Evolutionary conservation across 2,329 filamentous ascomycete species (phyloP).

Genomic region (Xylaria sp.): DNA sequence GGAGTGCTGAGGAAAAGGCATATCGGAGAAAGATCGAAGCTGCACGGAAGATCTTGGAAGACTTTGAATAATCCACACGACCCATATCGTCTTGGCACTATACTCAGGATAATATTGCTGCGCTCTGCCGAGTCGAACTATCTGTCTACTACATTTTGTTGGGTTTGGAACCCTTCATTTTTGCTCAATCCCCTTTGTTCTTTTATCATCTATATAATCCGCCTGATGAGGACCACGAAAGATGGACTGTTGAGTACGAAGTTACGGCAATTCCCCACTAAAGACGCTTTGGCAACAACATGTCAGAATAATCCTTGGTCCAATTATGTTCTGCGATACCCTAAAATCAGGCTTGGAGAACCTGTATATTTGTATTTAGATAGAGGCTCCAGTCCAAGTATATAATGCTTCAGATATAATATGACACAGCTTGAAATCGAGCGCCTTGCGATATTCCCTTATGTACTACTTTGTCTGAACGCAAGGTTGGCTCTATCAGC

Average conservation of each 20-base stretch:
- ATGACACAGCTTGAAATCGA: neutral
- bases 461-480: neutral
- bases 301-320: conserved; percentile 23
- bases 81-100: conserved; percentile 6
- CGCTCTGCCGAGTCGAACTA: neutral
- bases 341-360: conserved; percentile 27
- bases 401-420: conserved; percentile 14
- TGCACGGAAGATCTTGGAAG: conserved; percentile 78
- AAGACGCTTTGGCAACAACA: conserved; percentile 23
- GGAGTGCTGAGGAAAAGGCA: conserved; percentile 69
- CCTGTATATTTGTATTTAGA: conserved; percentile 28
- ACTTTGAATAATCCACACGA: conserved; percentile 59
- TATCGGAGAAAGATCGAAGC: conserved; percentile 79
- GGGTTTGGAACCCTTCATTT: conserved; percentile 1
- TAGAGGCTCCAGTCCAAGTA: conserved; percentile 23
- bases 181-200: conserved; percentile 13
- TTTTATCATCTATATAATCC: conserved; percentile 23
- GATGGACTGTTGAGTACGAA: conserved; percentile 30
- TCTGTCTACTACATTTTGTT: conserved; percentile 19
- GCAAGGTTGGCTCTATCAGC: too few species aligned
- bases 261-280: conserved; percentile 33
- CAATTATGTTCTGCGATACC: conserved; percentile 37
- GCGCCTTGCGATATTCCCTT: neutral
- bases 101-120: conserved; percentile 19
- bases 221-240: conserved; percentile 33